Evolutionary conservation across 2,329 filamentous ascomycete genomes (phyloP).

Genomic region (Pseudogymnoascus sp.): DNA sequence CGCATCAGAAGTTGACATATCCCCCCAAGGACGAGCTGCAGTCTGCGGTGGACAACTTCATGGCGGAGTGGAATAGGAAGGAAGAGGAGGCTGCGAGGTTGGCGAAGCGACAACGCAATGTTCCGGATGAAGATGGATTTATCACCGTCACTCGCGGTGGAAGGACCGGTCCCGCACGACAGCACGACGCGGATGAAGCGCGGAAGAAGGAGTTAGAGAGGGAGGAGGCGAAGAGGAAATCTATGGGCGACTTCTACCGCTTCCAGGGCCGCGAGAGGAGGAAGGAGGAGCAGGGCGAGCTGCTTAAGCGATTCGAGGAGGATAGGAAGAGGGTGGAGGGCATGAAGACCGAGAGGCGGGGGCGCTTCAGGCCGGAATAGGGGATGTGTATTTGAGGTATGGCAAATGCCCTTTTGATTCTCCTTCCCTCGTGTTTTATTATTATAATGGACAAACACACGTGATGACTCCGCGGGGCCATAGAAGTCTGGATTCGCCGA

Average conservation of each 20-base stretch:
- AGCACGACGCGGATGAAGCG: slow-evolving; percentile 59
- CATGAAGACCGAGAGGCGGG: slow-evolving; percentile 59
- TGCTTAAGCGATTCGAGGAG: slow-evolving; percentile 66
- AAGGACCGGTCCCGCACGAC: slow-evolving; percentile 61
- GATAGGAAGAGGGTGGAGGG: slow-evolving; percentile 63
- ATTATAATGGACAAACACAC: slow-evolving; percentile 12
- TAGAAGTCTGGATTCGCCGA: slow-evolving; percentile 34
- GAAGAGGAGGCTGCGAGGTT: slow-evolving; percentile 54
- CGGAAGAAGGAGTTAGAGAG: slow-evolving; percentile 53
- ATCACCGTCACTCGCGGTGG: slow-evolving; percentile 77
- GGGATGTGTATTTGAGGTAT: slow-evolving; percentile 21
- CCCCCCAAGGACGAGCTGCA: slow-evolving; percentile 61
- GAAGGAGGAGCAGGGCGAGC: slow-evolving; percentile 62
- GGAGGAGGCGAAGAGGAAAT: slow-evolving; percentile 52
- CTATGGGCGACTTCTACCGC: slow-evolving; percentile 67
- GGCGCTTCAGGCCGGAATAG: slow-evolving; percentile 48
- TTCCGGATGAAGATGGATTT: slow-evolving; percentile 92
- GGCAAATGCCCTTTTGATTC: slow-evolving; percentile 11
- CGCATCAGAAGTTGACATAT: slow-evolving; percentile 63
- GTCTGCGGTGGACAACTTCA: slow-evolving; percentile 71
- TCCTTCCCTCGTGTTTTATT: neutral
- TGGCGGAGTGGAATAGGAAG: slow-evolving; percentile 68
- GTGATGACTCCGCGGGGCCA: slow-evolving; percentile 47
- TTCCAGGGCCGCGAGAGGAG: slow-evolving; percentile 75
- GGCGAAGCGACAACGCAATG: slow-evolving; percentile 58